These are phyloP conservation scores for Rhododendron vialii DNA, from an alignment of 148 eudicot species.

Conservation along the genomic window DNA sequence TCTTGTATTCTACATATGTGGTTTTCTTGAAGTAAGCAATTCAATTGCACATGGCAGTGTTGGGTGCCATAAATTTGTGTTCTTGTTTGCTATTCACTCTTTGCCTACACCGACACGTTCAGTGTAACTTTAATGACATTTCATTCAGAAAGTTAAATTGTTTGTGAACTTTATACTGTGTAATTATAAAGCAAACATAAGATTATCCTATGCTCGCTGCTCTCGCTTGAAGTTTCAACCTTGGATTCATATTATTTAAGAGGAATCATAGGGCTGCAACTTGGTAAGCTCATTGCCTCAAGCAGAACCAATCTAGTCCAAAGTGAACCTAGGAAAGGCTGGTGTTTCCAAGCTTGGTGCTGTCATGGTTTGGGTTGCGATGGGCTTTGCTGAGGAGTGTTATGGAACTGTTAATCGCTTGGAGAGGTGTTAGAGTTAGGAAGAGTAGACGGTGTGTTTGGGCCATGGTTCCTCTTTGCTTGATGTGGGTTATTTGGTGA, in stretches of 20 bases:
- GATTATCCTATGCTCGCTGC: not conserved
- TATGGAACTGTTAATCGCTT: too few species aligned
- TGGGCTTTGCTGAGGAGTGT: too few species aligned
- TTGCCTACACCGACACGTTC: not conserved
- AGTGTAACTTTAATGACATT: not conserved
- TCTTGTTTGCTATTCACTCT: not conserved
- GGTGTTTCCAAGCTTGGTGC: not conserved
- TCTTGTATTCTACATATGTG: not conserved
- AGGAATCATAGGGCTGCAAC: not conserved
- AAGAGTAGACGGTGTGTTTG: too few species aligned
- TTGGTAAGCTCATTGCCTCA: not conserved
- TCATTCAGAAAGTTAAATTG: not conserved
- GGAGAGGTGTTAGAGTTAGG: too few species aligned
- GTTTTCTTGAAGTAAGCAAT: not conserved
- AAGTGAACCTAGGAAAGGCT: not conserved
- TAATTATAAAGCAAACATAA: not conserved
- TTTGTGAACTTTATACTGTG: not conserved
- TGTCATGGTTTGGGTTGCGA: not conserved
- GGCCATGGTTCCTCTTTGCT: too few species aligned
- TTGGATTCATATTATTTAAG: not conserved
- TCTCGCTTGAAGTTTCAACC: not conserved
- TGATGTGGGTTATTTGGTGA: too few species aligned
- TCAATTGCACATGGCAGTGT: not conserved
- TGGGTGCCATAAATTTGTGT: not conserved
- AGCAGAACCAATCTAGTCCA: not conserved